These are phyloP conservation scores for Silybum marianum DNA, from an alignment of 129 eudicot species.

Conservation along the genomic window DNA sequence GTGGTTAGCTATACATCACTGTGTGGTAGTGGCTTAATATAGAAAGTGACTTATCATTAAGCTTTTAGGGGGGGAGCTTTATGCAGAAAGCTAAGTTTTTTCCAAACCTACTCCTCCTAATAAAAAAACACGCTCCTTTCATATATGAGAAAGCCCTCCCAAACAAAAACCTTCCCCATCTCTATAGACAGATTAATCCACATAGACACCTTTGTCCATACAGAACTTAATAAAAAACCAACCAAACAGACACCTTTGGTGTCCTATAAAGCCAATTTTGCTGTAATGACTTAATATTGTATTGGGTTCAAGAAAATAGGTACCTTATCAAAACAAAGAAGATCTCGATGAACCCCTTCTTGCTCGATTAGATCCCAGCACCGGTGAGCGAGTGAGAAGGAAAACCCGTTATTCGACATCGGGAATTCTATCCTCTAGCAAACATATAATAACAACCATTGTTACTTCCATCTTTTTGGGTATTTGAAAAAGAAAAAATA, in stretches of 20 bases:
- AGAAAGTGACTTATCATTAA: not conserved
- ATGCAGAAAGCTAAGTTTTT: not conserved
- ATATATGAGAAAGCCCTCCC: not conserved
- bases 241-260: not conserved
- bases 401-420: conserved; percentile 68
- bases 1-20: no score
- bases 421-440: conserved; percentile 93
- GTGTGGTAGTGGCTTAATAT: no score
- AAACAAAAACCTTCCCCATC: not conserved
- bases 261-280: not conserved
- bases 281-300: not conserved
- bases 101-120: not conserved
- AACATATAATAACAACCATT: conserved; percentile 5
- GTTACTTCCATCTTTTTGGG: not conserved
- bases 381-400: conserved; percentile 82
- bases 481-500: not conserved
- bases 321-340: conserved; percentile 90
- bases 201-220: no score
- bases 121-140: no score
- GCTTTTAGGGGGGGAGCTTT: not conserved
- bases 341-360: conserved; percentile 56
- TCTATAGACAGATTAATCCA: not conserved
- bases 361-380: conserved; percentile 74
- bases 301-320: not conserved
- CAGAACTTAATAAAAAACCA: no score